These are phyloP conservation scores for Xylaria sp. DNA, from an alignment of 2,329 filamentous ascomycete genomes.

Conservation along the genomic window DNA sequence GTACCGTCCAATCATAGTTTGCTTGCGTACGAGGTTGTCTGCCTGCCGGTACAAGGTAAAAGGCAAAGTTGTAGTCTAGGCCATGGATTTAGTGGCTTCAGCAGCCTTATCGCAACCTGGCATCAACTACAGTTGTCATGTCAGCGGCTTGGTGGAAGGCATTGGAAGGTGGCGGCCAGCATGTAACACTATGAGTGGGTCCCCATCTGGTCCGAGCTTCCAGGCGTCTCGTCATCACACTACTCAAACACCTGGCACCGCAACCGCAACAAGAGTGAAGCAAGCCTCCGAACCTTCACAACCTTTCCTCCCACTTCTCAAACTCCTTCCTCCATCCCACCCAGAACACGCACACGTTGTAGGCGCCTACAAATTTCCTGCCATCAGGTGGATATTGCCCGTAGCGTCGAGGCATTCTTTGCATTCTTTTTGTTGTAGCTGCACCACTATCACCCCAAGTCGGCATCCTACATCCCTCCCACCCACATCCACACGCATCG, in stretches of 20 bases:
- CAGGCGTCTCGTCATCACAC: constrained; percentile 38
- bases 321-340: constrained; percentile 12
- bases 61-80: no score
- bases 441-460: background rate
- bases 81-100: background rate
- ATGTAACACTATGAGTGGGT: constrained; percentile 27
- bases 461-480: constrained; percentile 1
- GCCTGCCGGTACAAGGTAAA: constrained; percentile 30
- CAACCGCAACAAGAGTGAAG: constrained; percentile 26
- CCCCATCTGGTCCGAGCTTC: constrained; percentile 38
- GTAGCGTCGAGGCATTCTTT: background rate
- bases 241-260: constrained; percentile 36
- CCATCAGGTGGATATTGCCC: constrained; percentile 20
- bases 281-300: constrained; percentile 31
- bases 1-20: constrained; percentile 28
- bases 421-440: constrained; percentile 1
- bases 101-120: constrained; percentile 35
- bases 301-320: constrained; percentile 24
- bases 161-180: constrained; percentile 40
- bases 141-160: constrained; percentile 34
- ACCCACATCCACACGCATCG: constrained; percentile 12
- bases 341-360: constrained; percentile 1
- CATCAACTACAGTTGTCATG: constrained; percentile 23
- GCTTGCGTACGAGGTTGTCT: constrained; percentile 41
- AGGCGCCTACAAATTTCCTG: background rate